Percentiles rank a stretch among this genome's conserved stretches.
These are phyloP conservation scores for Chloris gayana DNA, from an alignment of 176 grass and related monocot genomes.

Conservation along the genomic window DNA sequence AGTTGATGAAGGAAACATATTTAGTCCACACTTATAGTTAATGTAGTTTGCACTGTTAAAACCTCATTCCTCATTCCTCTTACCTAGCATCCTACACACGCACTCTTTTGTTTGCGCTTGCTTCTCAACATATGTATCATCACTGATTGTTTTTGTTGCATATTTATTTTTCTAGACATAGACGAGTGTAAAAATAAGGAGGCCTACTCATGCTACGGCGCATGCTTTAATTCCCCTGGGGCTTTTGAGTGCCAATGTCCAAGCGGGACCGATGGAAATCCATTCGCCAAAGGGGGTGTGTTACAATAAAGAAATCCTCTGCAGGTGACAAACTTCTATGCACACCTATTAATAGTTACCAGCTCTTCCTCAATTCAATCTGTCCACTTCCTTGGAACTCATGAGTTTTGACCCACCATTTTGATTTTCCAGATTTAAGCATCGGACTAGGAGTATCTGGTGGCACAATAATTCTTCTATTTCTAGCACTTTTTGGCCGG, in stretches of 20 bases:
- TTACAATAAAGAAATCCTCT: slow-evolving; percentile 1
- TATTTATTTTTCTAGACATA: slow-evolving; percentile 1
- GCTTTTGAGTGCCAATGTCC: slow-evolving; percentile 15
- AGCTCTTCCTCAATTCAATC: too few relatives aligned
- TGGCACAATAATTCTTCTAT: slow-evolving; percentile 26
- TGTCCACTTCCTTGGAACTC: too few relatives aligned
- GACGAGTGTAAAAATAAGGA: not conserved
- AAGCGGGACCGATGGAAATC: not conserved
- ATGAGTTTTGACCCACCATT: too few relatives aligned
- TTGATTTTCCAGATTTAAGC: slow-evolving; percentile 33
- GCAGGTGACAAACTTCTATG: not conserved
- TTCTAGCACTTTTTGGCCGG: slow-evolving; percentile 17
- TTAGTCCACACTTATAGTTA: too few relatives aligned
- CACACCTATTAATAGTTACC: too few relatives aligned
- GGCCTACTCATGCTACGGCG: slow-evolving; percentile 1
- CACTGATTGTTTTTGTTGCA: too few relatives aligned
- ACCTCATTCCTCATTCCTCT: too few relatives aligned
- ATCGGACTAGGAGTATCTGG: slow-evolving; percentile 34
- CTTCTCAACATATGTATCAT: too few relatives aligned
- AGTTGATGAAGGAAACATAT: too few relatives aligned
- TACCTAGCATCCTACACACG: too few relatives aligned
- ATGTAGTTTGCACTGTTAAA: too few relatives aligned
- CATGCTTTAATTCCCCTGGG: slow-evolving; percentile 14
- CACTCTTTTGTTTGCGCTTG: too few relatives aligned
- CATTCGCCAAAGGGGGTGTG: not conserved